Conservation (phyloP, 306 rosid species). For the Acmispon strigosus region DNA sequence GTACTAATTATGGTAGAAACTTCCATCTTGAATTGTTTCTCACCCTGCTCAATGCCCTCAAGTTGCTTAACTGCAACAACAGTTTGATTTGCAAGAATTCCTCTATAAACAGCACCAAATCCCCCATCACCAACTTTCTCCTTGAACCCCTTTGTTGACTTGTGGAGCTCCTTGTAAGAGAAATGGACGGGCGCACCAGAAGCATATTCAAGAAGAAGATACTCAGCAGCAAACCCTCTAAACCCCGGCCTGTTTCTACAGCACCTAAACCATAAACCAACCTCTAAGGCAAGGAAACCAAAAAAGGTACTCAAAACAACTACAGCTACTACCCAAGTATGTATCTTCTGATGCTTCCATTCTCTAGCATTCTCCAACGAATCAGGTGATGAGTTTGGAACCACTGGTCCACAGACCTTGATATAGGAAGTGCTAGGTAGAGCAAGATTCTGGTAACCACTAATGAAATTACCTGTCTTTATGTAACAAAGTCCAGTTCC, state of each 20-base stretch:
- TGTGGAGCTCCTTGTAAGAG: slow-evolving; percentile 59
- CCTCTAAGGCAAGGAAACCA: slow-evolving; percentile 47
- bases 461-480: slow-evolving; percentile 33
- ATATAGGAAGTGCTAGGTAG: slow-evolving; percentile 51
- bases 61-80: slow-evolving; percentile 82
- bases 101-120: slow-evolving; percentile 75
- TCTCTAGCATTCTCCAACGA: slow-evolving; percentile 13
- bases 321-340: slow-evolving; percentile 40
- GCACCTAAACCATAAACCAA: slow-evolving; percentile 67
- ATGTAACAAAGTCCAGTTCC: slow-evolving; percentile 58
- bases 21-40: slow-evolving; percentile 81
- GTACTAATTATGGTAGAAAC: slow-evolving; percentile 77
- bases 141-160: slow-evolving; percentile 61
- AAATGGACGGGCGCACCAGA: slow-evolving; percentile 88
- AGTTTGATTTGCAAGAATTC: slow-evolving; percentile 52
- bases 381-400: slow-evolving; percentile 23
- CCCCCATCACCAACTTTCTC: slow-evolving; percentile 85
- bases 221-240: slow-evolving; percentile 50
- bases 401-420: slow-evolving; percentile 54
- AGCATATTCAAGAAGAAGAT: slow-evolving; percentile 83
- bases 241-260: slow-evolving; percentile 42
- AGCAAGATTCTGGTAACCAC: slow-evolving; percentile 49
- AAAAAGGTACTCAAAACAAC: slow-evolving; percentile 41
- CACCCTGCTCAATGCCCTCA: slow-evolving; percentile 83
- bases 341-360: slow-evolving; percentile 27